Evolutionary conservation across 768 basidiomycete species (phyloP).

Genomic region (Thelephora ganbajun): DNA sequence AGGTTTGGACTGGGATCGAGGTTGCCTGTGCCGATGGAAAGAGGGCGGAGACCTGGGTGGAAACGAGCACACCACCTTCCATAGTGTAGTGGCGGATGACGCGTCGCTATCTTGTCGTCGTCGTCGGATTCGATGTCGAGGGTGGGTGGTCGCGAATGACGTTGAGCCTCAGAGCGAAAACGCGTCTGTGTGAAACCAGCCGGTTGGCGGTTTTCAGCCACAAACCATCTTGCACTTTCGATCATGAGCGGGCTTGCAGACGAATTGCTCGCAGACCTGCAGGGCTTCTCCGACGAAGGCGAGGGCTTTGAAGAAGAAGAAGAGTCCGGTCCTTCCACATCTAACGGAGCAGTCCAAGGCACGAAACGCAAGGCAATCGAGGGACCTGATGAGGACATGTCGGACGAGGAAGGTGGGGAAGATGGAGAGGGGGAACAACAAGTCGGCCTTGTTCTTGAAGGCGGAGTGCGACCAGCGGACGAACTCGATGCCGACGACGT

Average conservation of each 20-base stretch:
- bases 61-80: slow-evolving; percentile 14
- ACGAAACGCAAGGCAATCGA: slow-evolving; percentile 52
- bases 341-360: slow-evolving; percentile 11
- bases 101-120: no score
- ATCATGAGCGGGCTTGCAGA: slow-evolving; percentile 76
- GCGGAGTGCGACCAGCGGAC: slow-evolving; percentile 87
- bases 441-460: slow-evolving; percentile 56
- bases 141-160: no score
- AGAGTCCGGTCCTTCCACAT: slow-evolving; percentile 13
- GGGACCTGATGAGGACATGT: slow-evolving; percentile 40
- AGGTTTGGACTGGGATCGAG: slow-evolving; percentile 42
- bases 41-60: slow-evolving; percentile 38
- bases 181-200: no score
- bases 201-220: no score
- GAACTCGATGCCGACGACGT: slow-evolving; percentile 92
- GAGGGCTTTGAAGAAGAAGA: slow-evolving; percentile 26
- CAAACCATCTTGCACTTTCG: not conserved
- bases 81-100: not conserved
- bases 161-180: no score
- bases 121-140: no score
- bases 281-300: slow-evolving; percentile 59
- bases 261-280: slow-evolving; percentile 86
- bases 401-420: slow-evolving; percentile 35
- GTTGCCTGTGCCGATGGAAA: slow-evolving; percentile 36
- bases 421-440: slow-evolving; percentile 25